Evolutionary conservation across 495 filamentous ascomycete genomes (phyloP).

Genomic region (Arthonia radiata): DNA sequence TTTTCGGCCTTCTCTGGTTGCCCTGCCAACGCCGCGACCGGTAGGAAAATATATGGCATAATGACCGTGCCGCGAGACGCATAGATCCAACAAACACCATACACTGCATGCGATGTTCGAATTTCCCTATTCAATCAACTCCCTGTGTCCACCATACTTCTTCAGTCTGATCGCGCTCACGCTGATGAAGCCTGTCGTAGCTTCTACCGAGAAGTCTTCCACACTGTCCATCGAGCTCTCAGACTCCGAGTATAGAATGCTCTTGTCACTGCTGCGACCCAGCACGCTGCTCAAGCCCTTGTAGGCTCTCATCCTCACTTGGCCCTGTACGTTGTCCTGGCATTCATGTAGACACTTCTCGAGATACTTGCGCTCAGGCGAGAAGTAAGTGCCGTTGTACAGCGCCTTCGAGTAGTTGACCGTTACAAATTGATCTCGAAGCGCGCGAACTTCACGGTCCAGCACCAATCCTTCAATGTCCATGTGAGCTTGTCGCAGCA

Average conservation of each 20-base stretch:
- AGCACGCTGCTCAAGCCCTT: slow-evolving; percentile 56
- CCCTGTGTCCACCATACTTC: slow-evolving; percentile 85
- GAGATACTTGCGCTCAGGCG: slow-evolving; percentile 53
- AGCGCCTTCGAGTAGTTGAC: slow-evolving; percentile 14
- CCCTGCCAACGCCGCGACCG: too few relatives aligned
- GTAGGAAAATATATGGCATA: too few relatives aligned
- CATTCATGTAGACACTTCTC: slow-evolving; percentile 45
- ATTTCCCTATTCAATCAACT: too few relatives aligned
- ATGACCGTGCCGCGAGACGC: too few relatives aligned
- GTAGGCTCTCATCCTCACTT: slow-evolving; percentile 46
- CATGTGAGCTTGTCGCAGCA: slow-evolving; percentile 50
- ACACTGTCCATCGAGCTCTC: slow-evolving; percentile 66
- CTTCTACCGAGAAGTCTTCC: slow-evolving; percentile 2
- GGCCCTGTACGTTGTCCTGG: slow-evolving; percentile 41
- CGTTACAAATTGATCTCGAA: slow-evolving; percentile 46
- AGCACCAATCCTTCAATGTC: slow-evolving; percentile 69
- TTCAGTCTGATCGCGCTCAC: slow-evolving; percentile 69
- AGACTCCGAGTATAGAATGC: slow-evolving; percentile 64
- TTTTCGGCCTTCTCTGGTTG: too few relatives aligned
- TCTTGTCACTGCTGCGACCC: slow-evolving; percentile 47
- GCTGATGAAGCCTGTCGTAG: slow-evolving; percentile 47
- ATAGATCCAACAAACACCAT: too few relatives aligned
- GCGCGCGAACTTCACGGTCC: slow-evolving; percentile 58
- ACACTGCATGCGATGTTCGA: too few relatives aligned
- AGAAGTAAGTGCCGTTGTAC: slow-evolving; percentile 67